Conservation (phyloP, 169 alveolate species). For the Cyclospora cayetanensis region DNA sequence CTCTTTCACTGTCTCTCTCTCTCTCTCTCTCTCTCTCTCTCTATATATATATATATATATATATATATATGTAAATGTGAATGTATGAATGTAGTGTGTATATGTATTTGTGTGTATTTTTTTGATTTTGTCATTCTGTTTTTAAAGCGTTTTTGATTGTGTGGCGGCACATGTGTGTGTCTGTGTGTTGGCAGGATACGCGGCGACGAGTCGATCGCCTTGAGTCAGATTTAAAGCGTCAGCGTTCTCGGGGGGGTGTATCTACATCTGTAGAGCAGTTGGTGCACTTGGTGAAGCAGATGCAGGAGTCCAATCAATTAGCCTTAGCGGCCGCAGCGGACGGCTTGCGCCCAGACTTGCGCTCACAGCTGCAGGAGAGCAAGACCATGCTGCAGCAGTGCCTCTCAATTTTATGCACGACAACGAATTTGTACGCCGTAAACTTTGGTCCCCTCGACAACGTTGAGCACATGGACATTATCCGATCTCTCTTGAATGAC, state of each 20-base stretch:
- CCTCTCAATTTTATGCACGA: constrained; percentile 14
- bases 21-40: background rate
- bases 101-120: background rate
- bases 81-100: background rate
- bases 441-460: constrained; percentile 34
- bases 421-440: constrained; percentile 21
- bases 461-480: constrained; percentile 6
- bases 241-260: background rate
- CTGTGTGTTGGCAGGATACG: constrained; percentile 1
- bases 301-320: constrained; percentile 45
- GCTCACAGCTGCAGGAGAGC: background rate
- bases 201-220: constrained; percentile 50
- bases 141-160: background rate
- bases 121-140: background rate
- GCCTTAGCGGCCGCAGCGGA: too few species aligned
- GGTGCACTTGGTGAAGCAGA: constrained; percentile 36
- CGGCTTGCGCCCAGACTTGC: background rate
- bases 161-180: background rate
- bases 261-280: constrained; percentile 54
- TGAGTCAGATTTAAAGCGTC: constrained; percentile 50
- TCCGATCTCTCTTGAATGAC: constrained; percentile 16
- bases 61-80: background rate
- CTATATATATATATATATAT: background rate
- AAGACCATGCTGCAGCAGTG: background rate
- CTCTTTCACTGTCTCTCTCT: background rate